Evolutionary conservation across 768 basidiomycete species (phyloP), one percentile per base, ranked within the genome.

Genomic region (Saitozyma sp.): DNA sequence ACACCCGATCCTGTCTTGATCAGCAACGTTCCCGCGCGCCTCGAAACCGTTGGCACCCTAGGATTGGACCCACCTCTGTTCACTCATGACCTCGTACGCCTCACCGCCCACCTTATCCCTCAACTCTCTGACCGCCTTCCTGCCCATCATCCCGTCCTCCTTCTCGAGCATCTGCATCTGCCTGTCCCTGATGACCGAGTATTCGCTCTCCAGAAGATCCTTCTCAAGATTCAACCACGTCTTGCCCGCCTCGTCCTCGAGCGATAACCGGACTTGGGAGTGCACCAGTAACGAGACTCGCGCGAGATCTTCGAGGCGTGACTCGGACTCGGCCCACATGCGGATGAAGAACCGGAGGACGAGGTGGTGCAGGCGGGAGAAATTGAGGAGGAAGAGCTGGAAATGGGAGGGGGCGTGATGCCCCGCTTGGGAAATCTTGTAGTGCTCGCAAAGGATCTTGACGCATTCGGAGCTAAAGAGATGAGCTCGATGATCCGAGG

Each of bases 131-230:
- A 76, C 59, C 19, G 62, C 65, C 8, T 37, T 53, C 14, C 66
- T 54, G 8, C 20, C 59, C 64, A 73, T 65, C 62, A 70, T 64
- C 16, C 71, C 74, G 58, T 73, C 74, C 49, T 76, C 74, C 58
- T 62, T 66, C 49, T 76, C 74, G n/a, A 76, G 60, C 64, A 69
- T 50, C 41, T 73, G 71, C 71, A 76, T 70, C 60, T 76, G 74
- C 39, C 69, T 40, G 54, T 76, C 74, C 50, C 74, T 41, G 8
- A 76, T 71, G 5, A 68, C 69, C 46, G 65, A 38, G 58, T 76
- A 76, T 40, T 73, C 69, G 8, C 66, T 68, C 19, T 67, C 71
- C 40, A 71, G 56, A 37, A 75, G 68, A 51, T 76, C 71, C 46
- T 67, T 64, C 48, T 76, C 74, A 5, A 76, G 66, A 49, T 71